These are phyloP conservation scores for Paragyromitra xinjiangensis DNA, from an alignment of 495 filamentous ascomycete genomes.

Conservation along the genomic window DNA sequence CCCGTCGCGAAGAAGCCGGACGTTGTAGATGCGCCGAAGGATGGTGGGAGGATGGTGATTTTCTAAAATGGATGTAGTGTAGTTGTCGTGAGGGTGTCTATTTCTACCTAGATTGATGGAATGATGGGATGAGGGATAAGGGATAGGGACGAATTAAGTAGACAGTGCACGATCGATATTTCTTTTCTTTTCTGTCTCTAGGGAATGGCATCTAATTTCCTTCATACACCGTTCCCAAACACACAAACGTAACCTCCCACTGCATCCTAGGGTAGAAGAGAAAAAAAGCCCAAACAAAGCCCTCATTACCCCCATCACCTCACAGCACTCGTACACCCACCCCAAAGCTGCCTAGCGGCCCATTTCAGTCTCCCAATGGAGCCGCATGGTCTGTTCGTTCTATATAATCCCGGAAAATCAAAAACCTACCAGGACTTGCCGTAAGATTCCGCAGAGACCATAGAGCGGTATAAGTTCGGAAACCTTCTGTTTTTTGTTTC, in stretches of 20 bases:
- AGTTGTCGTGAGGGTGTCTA: neutral
- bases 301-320: neutral
- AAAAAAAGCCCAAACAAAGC: neutral
- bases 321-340: neutral
- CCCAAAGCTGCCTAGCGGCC: neutral
- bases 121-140: too few relatives aligned
- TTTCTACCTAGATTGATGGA: neutral
- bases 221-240: neutral
- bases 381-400: neutral
- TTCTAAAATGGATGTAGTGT: conserved; percentile 13
- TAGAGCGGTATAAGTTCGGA: too few relatives aligned
- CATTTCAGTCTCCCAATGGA: neutral
- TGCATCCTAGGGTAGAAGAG: neutral
- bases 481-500: neutral
- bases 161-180: neutral
- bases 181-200: neutral
- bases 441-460: neutral
- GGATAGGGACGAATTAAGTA: neutral
- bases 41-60: conserved; percentile 53
- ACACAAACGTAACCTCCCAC: neutral
- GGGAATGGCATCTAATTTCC: neutral
- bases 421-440: neutral
- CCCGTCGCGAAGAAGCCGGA: conserved; percentile 68
- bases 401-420: neutral
- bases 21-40: conserved; percentile 42